Evolutionary conservation across 495 filamentous ascomycete genomes (phyloP).

Genomic region (Daldinia childiae): DNA sequence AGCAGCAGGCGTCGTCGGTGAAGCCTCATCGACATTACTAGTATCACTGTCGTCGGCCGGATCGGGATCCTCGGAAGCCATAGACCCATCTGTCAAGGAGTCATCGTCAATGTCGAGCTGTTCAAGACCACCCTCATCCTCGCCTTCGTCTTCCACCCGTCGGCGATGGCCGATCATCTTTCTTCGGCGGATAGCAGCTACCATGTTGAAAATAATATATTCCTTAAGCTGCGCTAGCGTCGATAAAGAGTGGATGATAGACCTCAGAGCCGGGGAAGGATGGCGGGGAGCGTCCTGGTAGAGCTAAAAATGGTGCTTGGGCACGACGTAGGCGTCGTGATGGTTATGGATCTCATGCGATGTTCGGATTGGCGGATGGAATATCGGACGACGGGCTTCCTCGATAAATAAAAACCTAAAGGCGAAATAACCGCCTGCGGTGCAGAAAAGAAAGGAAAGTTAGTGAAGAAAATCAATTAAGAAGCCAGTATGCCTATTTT

Average conservation of each 20-base stretch:
- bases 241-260: slow-evolving; percentile 13
- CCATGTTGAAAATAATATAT: slow-evolving; percentile 58
- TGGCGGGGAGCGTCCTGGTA: slow-evolving; percentile 32
- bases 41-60: slow-evolving; percentile 83
- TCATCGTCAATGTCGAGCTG: slow-evolving; percentile 78
- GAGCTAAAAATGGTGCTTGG: slow-evolving; percentile 35
- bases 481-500: slow-evolving; percentile 41
- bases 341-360: slow-evolving; percentile 46
- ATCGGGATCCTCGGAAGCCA: slow-evolving; percentile 77
- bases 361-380: slow-evolving; percentile 34
- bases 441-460: slow-evolving; percentile 46
- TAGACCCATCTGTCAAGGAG: slow-evolving; percentile 82
- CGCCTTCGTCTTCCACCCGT: slow-evolving; percentile 81
- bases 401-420: slow-evolving; percentile 41
- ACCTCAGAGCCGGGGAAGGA: slow-evolving; percentile 17
- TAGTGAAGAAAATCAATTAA: slow-evolving; percentile 42
- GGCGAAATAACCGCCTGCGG: slow-evolving; percentile 49
- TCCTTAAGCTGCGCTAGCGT: slow-evolving; percentile 23
- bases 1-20: slow-evolving; percentile 57
- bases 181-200: slow-evolving; percentile 68
- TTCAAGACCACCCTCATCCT: slow-evolving; percentile 74
- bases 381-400: slow-evolving; percentile 39
- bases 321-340: slow-evolving; percentile 47
- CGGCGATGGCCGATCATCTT: slow-evolving; percentile 80
- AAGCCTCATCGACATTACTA: slow-evolving; percentile 70